Evolutionary conservation across 345 rosid genomes (phyloP), one percentile per base, ranked within the genome.

Genomic region (Moricandia arvensis): DNA sequence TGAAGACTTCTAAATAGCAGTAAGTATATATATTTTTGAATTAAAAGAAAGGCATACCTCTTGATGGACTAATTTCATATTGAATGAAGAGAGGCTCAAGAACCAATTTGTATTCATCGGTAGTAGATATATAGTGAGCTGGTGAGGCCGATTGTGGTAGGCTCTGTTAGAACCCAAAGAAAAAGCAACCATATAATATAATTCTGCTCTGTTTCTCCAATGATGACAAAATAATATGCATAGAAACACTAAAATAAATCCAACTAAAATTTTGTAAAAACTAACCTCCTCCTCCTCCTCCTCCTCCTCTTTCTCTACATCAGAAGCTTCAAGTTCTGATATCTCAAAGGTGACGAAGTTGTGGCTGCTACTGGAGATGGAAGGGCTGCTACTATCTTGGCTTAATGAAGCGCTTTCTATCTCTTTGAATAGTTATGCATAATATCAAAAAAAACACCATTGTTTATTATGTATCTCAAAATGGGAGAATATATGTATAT

Each of bases 41-140:
- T n/a, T n/a, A n/a, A n/a, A n/a, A n/a, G n/a, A 30, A 30, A 30
- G 4, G 4, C 31, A 45, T 88, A 93, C 97, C 94, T 63, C 80
- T 80, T 73, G 82, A 77, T 72, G 90, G 89, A 83, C 80, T 87
- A 41, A 78, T 70, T 34, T 87, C 96, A 70, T 88, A 88, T 71
- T 87, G 95, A 6, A 55, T 43, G 74, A 82, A 91, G 13, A 85
- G 57, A 8, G 88, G 87, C 72, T 91, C 92, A 38, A 87, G 88
- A 77, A 89, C 41, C 81, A 80, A 55, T 82, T 83, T n/a, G 57
- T 66, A 74, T 78, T 81, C 73, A 62, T 81, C 77, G 13, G 65
- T 71, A 68, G 78, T 84, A 8, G 76, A 63, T 13, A 77, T 35
- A 74, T 78, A 81, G 61, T 68, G 59, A 51, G 89, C 69, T 51